Base-by-base conservation (phyloP, 441 rosid genomes). In the Euphorbia celastroides region DNA sequence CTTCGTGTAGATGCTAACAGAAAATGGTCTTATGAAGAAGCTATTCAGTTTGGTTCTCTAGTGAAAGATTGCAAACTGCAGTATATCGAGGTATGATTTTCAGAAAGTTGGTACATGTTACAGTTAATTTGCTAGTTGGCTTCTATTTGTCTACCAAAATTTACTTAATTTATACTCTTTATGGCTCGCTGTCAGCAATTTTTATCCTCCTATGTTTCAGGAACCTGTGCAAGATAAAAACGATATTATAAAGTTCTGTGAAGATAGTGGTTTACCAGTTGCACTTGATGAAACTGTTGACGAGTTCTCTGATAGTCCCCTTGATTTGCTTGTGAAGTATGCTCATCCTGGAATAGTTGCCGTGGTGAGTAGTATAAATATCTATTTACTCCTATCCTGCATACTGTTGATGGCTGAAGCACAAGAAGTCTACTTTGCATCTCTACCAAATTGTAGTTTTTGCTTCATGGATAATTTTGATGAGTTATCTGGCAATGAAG, bases 1-100 rank as follows among this genome's bases (percentile, higher is more conserved):
- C 86, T 93, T 74, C 97, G 97, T 67, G 97, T 71, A 63, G 99
- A 93, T 82, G 99, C 97, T 70, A 91, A 93, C 54, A 79, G 92
- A 74, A 88, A 82, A 46, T 93, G 99, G 97, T 81, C 81, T 41
- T 91, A 83, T 73, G 83, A 91, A 73, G 85, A 89, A 72, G 99
- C 99, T 70, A 73, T 82, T 63, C 67, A 78, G 62, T 93, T 93
- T 77, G 84, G 89, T 51, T 77, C 75, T 52, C 72, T 78, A 71
- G 88, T 91, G 67, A 91, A 84, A 83, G 78, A 75, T 74, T 89
- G 87, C 73, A 79, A 89, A 72, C 77, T 93, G 61, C 90, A 86
- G 72, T 93, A 93, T 75, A 84, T 93, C 62, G 99, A 93, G 99
- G 99, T 91, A 77, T 52, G 64, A 22, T 32, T 27, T 68, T 36